Base-by-base conservation (phyloP, 2,329 filamentous ascomycete species). In the Penicillium sp. region DNA sequence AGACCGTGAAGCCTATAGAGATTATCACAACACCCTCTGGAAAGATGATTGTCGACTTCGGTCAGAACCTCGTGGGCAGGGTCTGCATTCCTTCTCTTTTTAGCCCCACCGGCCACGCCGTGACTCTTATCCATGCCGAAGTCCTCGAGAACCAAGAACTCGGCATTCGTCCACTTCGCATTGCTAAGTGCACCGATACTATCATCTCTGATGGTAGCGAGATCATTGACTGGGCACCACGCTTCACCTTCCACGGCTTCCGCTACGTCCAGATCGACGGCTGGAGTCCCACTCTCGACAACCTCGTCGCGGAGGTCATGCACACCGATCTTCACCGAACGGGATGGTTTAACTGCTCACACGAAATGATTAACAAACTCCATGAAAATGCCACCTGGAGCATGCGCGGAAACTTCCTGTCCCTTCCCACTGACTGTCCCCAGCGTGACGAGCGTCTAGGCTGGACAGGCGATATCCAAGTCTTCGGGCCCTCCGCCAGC, bases 371-470 rank as follows among this genome's bases (percentile, higher is more conserved):
- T 25, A 86, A 85, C 59, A 70, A 79, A 44, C 75, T 87, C 4
- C 79, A 85, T 54, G 54, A 75, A 0, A 86, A 86, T 52, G 75
- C 82, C 0, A 61, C 75, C 27, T 85, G 83, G 83, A 79, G 77
- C 4, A 83, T 85, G 78, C 75, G 77, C 41, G 82, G 81, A 0
- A 86, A 86, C 59, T 85, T 86, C 57, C 61, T 85, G 3, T 77
- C 75, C 0, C 70, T 85, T 0, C 82, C 82, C 0, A 85, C 83
- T 0, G 83, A 86, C 60, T 84, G 81, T 55, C 81, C 82, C 0
- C 81, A 84, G 56, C 74, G 81, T 0, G 81, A 84, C 51, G 81
- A 84, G 66, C 73, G 81, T 0, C 66, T 84, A 2, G 78, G 79
- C 31, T 82, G 82, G 82, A 81, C 77, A 0, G 78, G 82, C 18